A percentile compares a stretch with the other conserved stretches of the same genome.
Conservation (phyloP, 1,284 basidiomycete genomes). For the Ceratorhiza oryzae-sativae region DNA sequence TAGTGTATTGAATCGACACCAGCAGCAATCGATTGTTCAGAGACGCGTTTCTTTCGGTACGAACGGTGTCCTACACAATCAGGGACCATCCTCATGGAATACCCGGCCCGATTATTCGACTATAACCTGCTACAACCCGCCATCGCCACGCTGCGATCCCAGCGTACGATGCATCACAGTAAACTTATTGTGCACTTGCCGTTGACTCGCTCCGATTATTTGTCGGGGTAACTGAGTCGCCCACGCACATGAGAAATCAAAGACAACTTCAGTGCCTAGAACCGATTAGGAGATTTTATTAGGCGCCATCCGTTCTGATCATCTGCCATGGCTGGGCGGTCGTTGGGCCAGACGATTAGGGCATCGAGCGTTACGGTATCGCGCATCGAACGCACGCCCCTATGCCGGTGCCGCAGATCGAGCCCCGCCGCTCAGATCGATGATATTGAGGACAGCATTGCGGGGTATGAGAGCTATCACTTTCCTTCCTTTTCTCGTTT, state of each 20-base stretch:
- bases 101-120: not conserved
- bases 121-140: not conserved
- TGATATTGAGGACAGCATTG: not conserved
- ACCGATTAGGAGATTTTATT: not conserved
- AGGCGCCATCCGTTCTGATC: not conserved
- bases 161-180: not conserved
- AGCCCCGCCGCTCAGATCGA: not conserved
- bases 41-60: no score
- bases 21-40: not conserved
- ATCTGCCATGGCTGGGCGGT: not conserved
- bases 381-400: not conserved
- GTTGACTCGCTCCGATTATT: not conserved
- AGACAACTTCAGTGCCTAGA: not conserved
- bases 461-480: not conserved
- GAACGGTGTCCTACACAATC: no score
- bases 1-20: not conserved
- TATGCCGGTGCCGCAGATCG: not conserved
- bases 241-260: slow-evolving; percentile 5
- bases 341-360: not conserved
- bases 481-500: slow-evolving; percentile 1
- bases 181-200: not conserved
- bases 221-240: slow-evolving; percentile 8
- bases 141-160: not conserved
- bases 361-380: not conserved
- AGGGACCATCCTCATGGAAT: no score